Evolutionary conservation across 345 rosid genomes (phyloP).

Genomic region (Conringia planisiliqua): DNA sequence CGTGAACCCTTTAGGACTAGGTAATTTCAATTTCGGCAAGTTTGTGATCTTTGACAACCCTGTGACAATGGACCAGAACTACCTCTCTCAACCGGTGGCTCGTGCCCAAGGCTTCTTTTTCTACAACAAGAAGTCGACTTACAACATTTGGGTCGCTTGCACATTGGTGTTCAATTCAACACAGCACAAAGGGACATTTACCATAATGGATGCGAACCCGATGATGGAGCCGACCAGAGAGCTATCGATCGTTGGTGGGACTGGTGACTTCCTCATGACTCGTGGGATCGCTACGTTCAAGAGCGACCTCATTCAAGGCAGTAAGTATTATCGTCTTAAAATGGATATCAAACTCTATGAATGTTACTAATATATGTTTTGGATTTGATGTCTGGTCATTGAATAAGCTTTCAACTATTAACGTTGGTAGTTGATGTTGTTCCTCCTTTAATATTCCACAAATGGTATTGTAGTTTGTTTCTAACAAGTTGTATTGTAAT

Average conservation of each 20-base stretch:
- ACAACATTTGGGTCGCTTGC: conserved; percentile 43
- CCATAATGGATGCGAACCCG: conserved; percentile 50
- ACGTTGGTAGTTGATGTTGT: neutral
- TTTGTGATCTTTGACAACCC: conserved; percentile 57
- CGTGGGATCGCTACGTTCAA: conserved; percentile 56
- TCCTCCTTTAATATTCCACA: neutral
- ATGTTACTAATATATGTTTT: neutral
- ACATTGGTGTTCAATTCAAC: conserved; percentile 58
- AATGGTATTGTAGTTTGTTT: neutral
- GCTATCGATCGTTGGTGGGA: conserved; percentile 56
- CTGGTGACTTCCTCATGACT: conserved; percentile 72
- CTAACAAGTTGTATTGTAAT: no score
- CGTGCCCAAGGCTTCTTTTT: conserved; percentile 59
- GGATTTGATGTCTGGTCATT: neutral
- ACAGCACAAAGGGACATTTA: conserved; percentile 48
- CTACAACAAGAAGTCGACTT: conserved; percentile 39
- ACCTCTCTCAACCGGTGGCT: conserved; percentile 39
- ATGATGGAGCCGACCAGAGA: conserved; percentile 60
- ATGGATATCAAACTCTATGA: conserved; percentile 9
- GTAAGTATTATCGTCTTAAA: neutral
- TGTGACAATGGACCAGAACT: conserved; percentile 34
- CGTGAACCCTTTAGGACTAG: conserved; percentile 20
- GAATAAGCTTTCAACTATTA: neutral
- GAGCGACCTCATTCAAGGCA: conserved; percentile 31
- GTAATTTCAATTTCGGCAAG: conserved; percentile 35